These are phyloP conservation scores for Aspergillus sp. DNA, from an alignment of 2,329 filamentous ascomycete genomes.

Conservation along the genomic window DNA sequence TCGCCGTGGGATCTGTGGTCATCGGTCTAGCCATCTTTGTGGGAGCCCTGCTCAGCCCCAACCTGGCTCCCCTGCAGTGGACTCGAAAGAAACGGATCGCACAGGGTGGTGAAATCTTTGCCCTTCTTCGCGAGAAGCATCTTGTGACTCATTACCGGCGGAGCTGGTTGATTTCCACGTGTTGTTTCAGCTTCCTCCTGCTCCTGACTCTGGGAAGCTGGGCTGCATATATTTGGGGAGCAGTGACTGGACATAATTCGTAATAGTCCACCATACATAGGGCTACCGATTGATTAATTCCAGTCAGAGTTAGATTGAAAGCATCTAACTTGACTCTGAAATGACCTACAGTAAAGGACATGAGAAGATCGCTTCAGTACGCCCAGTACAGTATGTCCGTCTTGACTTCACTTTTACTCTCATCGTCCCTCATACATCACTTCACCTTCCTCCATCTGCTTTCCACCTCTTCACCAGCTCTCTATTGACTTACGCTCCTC, in stretches of 20 bases:
- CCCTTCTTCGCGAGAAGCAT: conserved; percentile 43
- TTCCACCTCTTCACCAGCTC: not conserved
- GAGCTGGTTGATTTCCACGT: conserved; percentile 44
- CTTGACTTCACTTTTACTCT: no score
- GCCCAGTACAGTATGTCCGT: no score
- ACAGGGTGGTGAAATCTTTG: conserved; percentile 45
- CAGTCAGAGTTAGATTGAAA: no score
- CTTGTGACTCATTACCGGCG: conserved; percentile 35
- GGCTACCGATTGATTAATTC: not conserved
- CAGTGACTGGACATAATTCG: conserved; percentile 53
- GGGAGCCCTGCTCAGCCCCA: conserved; percentile 39
- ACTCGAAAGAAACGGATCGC: conserved; percentile 53
- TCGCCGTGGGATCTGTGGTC: conserved; percentile 51
- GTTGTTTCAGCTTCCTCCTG: conserved; percentile 46
- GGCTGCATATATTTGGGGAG: conserved; percentile 61
- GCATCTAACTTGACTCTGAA: no score
- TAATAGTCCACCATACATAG: conserved; percentile 4
- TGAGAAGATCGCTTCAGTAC: no score
- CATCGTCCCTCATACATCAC: no score
- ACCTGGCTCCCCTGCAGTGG: conserved; percentile 57
- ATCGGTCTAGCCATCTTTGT: conserved; percentile 45
- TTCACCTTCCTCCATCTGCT: no score
- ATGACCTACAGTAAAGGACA: no score
- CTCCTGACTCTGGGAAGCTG: conserved; percentile 50
- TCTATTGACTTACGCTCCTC: not conserved